Conservation (phyloP, 2,329 filamentous ascomycete species). For the Boeremia exigua region DNA sequence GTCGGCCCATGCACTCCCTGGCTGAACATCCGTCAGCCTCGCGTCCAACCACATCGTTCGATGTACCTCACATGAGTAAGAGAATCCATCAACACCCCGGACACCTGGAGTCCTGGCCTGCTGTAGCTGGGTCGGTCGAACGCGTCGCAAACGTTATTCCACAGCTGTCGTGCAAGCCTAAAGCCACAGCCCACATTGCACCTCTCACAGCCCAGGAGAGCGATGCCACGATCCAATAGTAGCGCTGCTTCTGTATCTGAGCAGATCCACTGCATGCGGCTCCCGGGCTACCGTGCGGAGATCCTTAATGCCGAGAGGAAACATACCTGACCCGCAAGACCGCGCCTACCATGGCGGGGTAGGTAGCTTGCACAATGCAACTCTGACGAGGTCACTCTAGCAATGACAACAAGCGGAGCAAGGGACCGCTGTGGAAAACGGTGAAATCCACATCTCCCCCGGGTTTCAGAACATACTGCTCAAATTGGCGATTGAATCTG, state of each 20-base stretch:
- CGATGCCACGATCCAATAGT: slow-evolving; percentile 16
- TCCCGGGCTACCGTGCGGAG: slow-evolving; percentile 29
- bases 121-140: slow-evolving; percentile 30
- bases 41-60: slow-evolving; percentile 1
- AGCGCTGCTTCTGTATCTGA: neutral
- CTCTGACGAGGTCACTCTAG: neutral
- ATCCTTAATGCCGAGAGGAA: slow-evolving; percentile 23
- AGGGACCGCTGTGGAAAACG: slow-evolving; percentile 1
- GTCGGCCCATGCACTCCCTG: slow-evolving; percentile 2
- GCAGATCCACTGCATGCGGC: slow-evolving; percentile 28
- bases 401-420: neutral
- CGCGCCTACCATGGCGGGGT: slow-evolving; percentile 24
- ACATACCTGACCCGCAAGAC: slow-evolving; percentile 18
- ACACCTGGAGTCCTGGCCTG: slow-evolving; percentile 12
- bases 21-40: slow-evolving; percentile 3
- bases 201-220: slow-evolving; percentile 8
- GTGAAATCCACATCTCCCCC: neutral
- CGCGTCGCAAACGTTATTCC: slow-evolving; percentile 23
- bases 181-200: slow-evolving; percentile 24
- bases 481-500: neutral
- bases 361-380: slow-evolving; percentile 4
- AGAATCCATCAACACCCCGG: slow-evolving; percentile 6
- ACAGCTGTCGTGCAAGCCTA: slow-evolving; percentile 12
- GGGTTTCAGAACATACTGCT: neutral
- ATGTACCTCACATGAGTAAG: slow-evolving; percentile 19